Base-by-base conservation (phyloP, 2,329 filamentous ascomycete genomes). In the Trichophyton benhamiae region DNA sequence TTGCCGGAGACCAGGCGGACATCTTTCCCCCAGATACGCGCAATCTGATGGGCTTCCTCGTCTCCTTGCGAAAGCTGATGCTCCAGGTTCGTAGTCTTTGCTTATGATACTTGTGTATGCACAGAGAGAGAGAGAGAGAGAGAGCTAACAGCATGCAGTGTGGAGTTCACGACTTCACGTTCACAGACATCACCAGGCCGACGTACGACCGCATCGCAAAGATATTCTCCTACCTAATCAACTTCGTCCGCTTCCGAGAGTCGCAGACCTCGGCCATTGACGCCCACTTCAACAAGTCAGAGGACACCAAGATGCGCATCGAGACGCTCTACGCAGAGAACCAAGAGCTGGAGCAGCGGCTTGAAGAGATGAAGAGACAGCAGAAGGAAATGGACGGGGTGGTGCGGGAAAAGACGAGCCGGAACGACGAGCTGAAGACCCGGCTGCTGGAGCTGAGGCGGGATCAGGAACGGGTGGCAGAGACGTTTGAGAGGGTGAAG, bases 221-320 rank as follows among this genome's bases (percentile, higher is more conserved):
- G 77, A 95, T 97, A 70, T 94, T 99, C 73, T 95, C 89, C 66
- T 96, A 96, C 75, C 83, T 97, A 65, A 99, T 99, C 79, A 99
- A 99, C 76, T 99, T 99, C 75, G 91, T 97, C 67, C 86, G 94
- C 60, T 99, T 97, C 77, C 88, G 94, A 68, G 91, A 96, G 77
- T 91, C 87, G 64, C 92, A 97, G 74, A 95, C 91, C 0, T 79
- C 80, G 44, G 85, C 94, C 33, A 96, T 97, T 65, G 91, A 96
- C 72, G 85, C 95, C 72, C 88, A 97, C 75, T 94, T 94, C 78
- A 94, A 96, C 78, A 91, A 89, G 69, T 84, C 88, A 11, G 90
- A 96, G 75, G 84, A 83, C 63, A 91, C 88, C 1, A 96, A 96
- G 76, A 80, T 86, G 59, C 85, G 88, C 64, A 96, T 97, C 69